Evolutionary conservation across 2,329 filamentous ascomycete genomes (phyloP).

Genomic region (Xylariaceae sp.): DNA sequence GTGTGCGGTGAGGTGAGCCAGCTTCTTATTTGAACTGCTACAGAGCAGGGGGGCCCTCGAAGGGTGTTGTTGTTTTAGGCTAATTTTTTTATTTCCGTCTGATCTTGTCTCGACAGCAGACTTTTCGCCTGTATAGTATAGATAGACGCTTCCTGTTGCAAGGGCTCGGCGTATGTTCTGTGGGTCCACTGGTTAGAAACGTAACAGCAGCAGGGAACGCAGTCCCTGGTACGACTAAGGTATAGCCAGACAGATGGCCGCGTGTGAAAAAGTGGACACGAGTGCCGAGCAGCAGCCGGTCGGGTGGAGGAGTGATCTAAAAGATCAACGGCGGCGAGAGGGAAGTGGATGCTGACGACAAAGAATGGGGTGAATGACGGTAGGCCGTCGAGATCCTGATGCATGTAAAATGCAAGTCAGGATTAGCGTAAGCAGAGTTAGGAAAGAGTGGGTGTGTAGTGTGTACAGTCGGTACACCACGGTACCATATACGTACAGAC

Average conservation of each 20-base stretch:
- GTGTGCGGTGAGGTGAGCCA: constrained; percentile 30
- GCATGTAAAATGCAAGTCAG: constrained; percentile 32
- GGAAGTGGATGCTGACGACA: constrained; percentile 25
- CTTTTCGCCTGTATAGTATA: constrained; percentile 12
- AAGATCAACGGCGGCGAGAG: constrained; percentile 21
- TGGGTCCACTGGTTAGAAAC: constrained; percentile 28
- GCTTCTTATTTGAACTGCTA: constrained; percentile 31
- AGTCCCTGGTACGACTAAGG: constrained; percentile 24
- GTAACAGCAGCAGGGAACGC: constrained; percentile 10
- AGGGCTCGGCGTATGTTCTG: constrained; percentile 23
- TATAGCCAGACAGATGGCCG: constrained; percentile 13
- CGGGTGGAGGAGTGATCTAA: constrained; percentile 22
- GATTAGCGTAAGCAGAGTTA: constrained; percentile 8
- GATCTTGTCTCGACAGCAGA: constrained; percentile 13
- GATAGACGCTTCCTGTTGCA: constrained; percentile 9
- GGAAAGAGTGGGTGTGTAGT: constrained; percentile 22
- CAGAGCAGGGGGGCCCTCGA: constrained; percentile 5
- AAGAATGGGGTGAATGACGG: constrained; percentile 26
- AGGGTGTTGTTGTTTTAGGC: neutral
- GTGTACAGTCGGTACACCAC: neutral
- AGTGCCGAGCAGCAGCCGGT: constrained; percentile 28
- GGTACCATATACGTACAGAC: neutral
- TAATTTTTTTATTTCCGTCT: constrained; percentile 8
- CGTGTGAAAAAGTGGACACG: constrained; percentile 27
- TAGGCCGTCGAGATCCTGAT: constrained; percentile 30